phyloP scores from a whole-genome alignment of 2,329 filamentous ascomycete species.

The Ophiosphaerella korrae region DNA sequence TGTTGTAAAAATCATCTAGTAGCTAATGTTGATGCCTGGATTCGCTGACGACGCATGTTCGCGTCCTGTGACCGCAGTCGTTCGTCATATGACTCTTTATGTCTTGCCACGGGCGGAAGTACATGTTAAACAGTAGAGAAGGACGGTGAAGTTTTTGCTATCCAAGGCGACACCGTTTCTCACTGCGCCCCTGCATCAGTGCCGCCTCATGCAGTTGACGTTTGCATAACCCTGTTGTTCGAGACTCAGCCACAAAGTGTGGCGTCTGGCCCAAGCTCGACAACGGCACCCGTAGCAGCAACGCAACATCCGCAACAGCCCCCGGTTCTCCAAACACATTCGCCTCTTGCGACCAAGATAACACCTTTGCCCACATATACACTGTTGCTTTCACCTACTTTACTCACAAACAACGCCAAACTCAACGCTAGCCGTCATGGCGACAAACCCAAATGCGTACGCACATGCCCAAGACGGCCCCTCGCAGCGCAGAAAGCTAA shows the following conservation, averaged over 20 bases:
- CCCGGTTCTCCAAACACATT: conserved; percentile 23
- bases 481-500: conserved; percentile 34
- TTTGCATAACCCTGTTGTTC: neutral
- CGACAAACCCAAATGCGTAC: conserved; percentile 50
- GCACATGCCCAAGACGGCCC: conserved; percentile 26
- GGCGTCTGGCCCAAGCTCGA: conserved; percentile 20
- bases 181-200: neutral
- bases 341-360: conserved; percentile 20
- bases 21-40: conserved; percentile 40
- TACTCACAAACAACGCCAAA: conserved; percentile 7
- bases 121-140: neutral
- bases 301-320: conserved; percentile 21
- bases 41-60: conserved; percentile 41
- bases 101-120: too few relatives aligned
- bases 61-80: conserved; percentile 31
- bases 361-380: conserved; percentile 9
- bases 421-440: conserved; percentile 40
- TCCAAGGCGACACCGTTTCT: neutral
- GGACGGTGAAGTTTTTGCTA: neutral
- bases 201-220: too few relatives aligned
- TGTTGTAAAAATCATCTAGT: conserved; percentile 6
- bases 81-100: conserved; percentile 14
- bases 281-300: conserved; percentile 20
- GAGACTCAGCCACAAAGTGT: conserved; percentile 3
- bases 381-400: conserved; percentile 2